A percentile compares a stretch with the other conserved stretches of the same genome.
phyloP scores from a whole-genome alignment of 768 basidiomycete species.

The Podaxis mareebaensis region DNA sequence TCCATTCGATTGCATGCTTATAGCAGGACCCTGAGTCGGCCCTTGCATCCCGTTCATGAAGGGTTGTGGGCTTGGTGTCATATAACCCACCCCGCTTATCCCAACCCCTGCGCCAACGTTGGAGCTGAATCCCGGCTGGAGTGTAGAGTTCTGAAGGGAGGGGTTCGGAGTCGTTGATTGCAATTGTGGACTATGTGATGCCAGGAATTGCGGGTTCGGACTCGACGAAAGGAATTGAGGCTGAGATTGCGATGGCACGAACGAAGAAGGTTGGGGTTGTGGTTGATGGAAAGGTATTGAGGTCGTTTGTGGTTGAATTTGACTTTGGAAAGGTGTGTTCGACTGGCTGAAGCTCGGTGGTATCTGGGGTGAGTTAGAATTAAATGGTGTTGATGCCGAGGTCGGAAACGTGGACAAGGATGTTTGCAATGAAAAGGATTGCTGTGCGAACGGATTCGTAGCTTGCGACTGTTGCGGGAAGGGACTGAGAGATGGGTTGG shows the following conservation, averaged over 20 bases:
- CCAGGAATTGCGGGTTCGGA: conserved; percentile 28
- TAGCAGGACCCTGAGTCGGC: conserved; percentile 29
- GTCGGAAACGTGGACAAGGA: conserved; percentile 14
- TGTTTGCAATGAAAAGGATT: conserved; percentile 21
- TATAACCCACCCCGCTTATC: conserved; percentile 22
- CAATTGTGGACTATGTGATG: conserved; percentile 37
- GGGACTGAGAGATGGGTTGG: conserved; percentile 20
- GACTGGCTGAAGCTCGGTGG: conserved; percentile 20
- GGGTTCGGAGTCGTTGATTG: conserved; percentile 16
- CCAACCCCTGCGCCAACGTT: conserved; percentile 22
- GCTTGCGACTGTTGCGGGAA: conserved; percentile 23
- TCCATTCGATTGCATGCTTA: conserved; percentile 30
- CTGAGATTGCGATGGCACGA: conserved; percentile 28
- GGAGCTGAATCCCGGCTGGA: conserved; percentile 10
- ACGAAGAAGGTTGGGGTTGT: conserved; percentile 24
- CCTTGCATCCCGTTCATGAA: conserved; percentile 32
- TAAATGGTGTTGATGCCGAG: conserved; percentile 28
- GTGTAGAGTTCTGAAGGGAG: not conserved
- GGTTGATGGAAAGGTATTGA: conserved; percentile 25
- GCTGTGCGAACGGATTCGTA: conserved; percentile 20
- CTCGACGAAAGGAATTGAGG: conserved; percentile 34
- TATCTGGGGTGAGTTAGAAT: conserved; percentile 20
- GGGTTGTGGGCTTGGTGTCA: conserved; percentile 31
- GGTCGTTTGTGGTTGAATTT: conserved; percentile 22
- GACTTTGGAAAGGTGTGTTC: conserved; percentile 16